These are phyloP conservation scores for Pseudopyricularia cyperi DNA, from an alignment of 2,329 filamentous ascomycete genomes.

Conservation along the genomic window DNA sequence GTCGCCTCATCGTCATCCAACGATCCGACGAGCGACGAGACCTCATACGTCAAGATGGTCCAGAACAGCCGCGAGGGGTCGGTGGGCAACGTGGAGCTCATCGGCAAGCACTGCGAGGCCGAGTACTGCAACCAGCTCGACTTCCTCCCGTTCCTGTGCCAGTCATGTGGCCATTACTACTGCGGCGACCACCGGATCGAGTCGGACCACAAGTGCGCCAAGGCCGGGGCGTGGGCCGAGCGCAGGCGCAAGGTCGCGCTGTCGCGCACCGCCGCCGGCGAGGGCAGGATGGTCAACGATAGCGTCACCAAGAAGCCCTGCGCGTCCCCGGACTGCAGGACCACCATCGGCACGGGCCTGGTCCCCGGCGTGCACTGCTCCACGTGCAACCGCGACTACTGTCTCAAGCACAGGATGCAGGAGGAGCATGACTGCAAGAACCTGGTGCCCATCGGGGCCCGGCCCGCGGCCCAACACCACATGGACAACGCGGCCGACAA, in stretches of 20 bases:
- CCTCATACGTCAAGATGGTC: conserved; percentile 55
- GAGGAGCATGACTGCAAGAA: conserved; percentile 81
- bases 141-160: conserved; percentile 89
- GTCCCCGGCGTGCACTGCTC: conserved; percentile 59
- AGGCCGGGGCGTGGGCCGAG: conserved; percentile 49
- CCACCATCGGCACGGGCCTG: conserved; percentile 54
- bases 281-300: conserved; percentile 40
- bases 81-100: conserved; percentile 57
- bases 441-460: conserved; percentile 45
- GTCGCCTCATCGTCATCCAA: conserved; percentile 21
- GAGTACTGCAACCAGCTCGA: conserved; percentile 89
- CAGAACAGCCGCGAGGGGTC: conserved; percentile 12
- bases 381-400: conserved; percentile 61
- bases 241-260: conserved; percentile 41
- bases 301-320: conserved; percentile 52
- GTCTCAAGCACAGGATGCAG: conserved; percentile 60
- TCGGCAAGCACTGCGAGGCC: conserved; percentile 85
- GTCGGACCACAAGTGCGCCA: conserved; percentile 57
- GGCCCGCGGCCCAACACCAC: conserved; percentile 17
- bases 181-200: conserved; percentile 92
- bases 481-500: conserved; percentile 44
- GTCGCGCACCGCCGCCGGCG: conserved; percentile 37
- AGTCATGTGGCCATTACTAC: conserved; percentile 73
- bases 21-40: conserved; percentile 21
- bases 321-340: conserved; percentile 53